Conservation (phyloP, 2,329 filamentous ascomycete species). For the Amylocarpus encephaloides region DNA sequence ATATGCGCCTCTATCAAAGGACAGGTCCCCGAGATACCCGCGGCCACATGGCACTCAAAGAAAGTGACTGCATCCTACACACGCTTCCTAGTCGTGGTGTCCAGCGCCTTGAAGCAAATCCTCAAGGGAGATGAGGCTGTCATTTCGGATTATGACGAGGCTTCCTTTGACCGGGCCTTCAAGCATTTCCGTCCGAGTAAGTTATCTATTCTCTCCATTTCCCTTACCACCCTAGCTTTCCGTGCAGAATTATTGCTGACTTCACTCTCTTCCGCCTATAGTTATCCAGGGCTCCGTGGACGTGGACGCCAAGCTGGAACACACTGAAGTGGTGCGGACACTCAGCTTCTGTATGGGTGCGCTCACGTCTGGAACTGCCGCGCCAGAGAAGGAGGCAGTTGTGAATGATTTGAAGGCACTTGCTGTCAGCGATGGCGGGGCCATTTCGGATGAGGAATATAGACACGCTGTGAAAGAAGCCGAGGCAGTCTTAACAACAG, state of each 20-base stretch:
- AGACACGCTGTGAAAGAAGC: background rate
- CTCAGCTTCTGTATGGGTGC: conserved; percentile 3
- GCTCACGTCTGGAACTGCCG: background rate
- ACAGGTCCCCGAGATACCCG: conserved; percentile 34
- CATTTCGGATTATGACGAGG: conserved; percentile 37
- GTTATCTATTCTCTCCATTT: background rate
- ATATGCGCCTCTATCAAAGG: conserved; percentile 37
- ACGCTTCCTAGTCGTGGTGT: conserved; percentile 40
- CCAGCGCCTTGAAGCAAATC: conserved; percentile 38
- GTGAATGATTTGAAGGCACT: background rate
- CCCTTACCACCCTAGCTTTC: too few relatives aligned
- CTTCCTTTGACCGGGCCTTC: conserved; percentile 39
- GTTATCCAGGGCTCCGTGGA: conserved; percentile 5
- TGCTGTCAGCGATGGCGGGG: background rate
- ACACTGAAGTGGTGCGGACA: background rate
- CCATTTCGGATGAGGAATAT: background rate
- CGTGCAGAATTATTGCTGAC: too few relatives aligned
- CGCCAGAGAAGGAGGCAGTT: background rate
- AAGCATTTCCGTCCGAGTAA: conserved; percentile 2
- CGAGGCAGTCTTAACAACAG: background rate
- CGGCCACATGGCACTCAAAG: conserved; percentile 38
- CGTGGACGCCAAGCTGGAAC: background rate
- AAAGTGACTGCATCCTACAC: conserved; percentile 42
- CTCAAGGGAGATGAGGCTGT: conserved; percentile 34
- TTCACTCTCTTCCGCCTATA: too few relatives aligned